Base-by-base conservation (phyloP, 1,284 basidiomycete genomes). In the Phellopilus nigrolimitatus region DNA sequence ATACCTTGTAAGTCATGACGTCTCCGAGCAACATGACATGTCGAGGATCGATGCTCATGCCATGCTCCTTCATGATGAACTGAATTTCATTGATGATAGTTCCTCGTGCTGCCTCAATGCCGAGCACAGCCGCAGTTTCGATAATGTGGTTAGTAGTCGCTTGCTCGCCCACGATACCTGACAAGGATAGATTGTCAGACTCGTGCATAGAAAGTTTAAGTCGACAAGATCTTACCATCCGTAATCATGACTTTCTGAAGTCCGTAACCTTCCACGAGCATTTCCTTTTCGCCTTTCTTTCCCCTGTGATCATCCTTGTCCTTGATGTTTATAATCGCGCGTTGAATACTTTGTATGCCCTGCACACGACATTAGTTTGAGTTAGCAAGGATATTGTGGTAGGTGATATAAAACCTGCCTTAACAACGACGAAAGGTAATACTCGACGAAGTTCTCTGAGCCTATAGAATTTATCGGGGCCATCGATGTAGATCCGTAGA, bases 1-100 rank as follows among this genome's bases (percentile, higher is more conserved):
- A 27, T 57, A 84, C 88, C 82, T 99, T 99, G 75, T 97, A 98
- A 28, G 86, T 87, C 97, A 99, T 99, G 55, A 98, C 93, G 67
- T 99, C 97, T 42, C 95, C 97, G 9, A 99, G 79, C 46, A 99
- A 73, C 93, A 98, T 98, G 62, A 99, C 92, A 70, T 99, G 97
- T 51, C 97, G 89, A 53, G 95, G 95, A 68, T 99, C 97, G 62
- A 99, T 98, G 55, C 85, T 94, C 91, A 99, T 95, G 61, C 95
- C 94, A 73, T 99, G 97, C 49, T 86, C 89, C 58, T 84, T 81
- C 97, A 99, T 99, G 3, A 94, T 99, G 64, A 90, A 90, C 67
- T 97, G 90, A 62, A 99, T 97, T 69, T 99, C 94, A 64, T 95
- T 90, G 71, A 97, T 89, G 66, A 99, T 97, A 3, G 94, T 97